Evolutionary conservation across 1,284 basidiomycete genomes (phyloP).

Genomic region (Malassezia cuniculi): DNA sequence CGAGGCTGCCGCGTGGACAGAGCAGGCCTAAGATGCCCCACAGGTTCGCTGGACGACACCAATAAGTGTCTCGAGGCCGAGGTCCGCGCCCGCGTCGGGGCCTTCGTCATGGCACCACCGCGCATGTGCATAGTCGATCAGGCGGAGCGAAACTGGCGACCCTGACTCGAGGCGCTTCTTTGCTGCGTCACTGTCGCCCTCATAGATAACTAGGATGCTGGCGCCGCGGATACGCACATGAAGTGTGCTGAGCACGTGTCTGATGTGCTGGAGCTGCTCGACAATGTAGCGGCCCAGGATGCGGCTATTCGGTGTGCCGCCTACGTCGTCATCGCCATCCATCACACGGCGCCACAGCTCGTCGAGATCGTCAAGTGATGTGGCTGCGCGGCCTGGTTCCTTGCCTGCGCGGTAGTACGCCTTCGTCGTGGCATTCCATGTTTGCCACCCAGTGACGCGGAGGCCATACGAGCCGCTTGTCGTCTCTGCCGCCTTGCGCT

Average conservation of each 20-base stretch:
- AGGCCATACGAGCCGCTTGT: slow-evolving; percentile 9
- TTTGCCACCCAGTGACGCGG: slow-evolving; percentile 8
- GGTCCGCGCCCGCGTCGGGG: slow-evolving; percentile 1
- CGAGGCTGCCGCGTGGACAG: slow-evolving; percentile 5
- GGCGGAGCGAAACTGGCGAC: too few species aligned
- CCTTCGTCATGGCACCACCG: slow-evolving; percentile 3
- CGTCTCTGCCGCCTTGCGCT: slow-evolving; percentile 9
- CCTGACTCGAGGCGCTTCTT: background rate
- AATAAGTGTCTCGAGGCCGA: slow-evolving; percentile 3
- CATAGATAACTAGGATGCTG: slow-evolving; percentile 8
- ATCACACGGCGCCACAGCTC: background rate
- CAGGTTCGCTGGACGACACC: background rate
- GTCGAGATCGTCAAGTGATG: slow-evolving; percentile 1
- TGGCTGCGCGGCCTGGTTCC: slow-evolving; percentile 10
- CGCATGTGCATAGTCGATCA: slow-evolving; percentile 14
- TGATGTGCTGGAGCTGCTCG: slow-evolving; percentile 1
- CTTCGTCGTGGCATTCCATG: slow-evolving; percentile 1
- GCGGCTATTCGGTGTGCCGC: too few species aligned
- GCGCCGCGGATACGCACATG: slow-evolving; percentile 5
- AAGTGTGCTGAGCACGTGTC: background rate
- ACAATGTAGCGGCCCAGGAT: background rate
- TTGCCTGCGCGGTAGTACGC: slow-evolving; percentile 1
- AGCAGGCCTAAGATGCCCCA: too few species aligned
- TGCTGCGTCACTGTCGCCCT: slow-evolving; percentile 2
- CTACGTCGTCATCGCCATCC: background rate